Evolutionary conservation across 2,329 filamentous ascomycete genomes (phyloP), one percentile per base, ranked within the genome.

Genomic region (Colletotrichum filicis): DNA sequence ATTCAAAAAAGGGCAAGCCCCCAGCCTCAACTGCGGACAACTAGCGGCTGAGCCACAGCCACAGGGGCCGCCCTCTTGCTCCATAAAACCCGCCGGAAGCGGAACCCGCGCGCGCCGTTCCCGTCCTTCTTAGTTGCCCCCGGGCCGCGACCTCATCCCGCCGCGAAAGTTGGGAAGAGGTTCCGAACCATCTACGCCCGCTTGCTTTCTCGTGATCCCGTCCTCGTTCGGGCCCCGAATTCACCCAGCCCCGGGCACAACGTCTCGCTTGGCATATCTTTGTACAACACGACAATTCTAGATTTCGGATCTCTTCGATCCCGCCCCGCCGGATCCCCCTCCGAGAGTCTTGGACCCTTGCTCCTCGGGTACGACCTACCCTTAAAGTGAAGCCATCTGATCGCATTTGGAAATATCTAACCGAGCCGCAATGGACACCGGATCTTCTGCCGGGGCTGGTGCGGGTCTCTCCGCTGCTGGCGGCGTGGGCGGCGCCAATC

Each of bases 61-160:
- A 28, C 56, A 65, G 37, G 66, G 28, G 22, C 30, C 42, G 37
- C 14, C 5, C 37, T 16, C 16, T 6, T 49, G 42, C 16, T 49
- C 42, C 42, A 49, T 49, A 64, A 26, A 35, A 30, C 16, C 19
- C 55, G 59, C 53, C 55, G 53, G 14, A n/a, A 30, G 22, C 66
- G 66, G 70, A 37, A 19, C 24, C 70, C 70, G 70, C 59, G 70
- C 66, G 32, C 70, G 32, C 59, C 70, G 66, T 59, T n/a, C 12
- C 60, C 55, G 63, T 67, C 32, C 57, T 61, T 71, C 68, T 67
- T 57, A 62, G 55, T 61, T 53, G 37, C 62, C 63, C 64, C 61
- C 57, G 57, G 55, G 63, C 68, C 55, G 62, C 62, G 19, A 26
- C n/a, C 11, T 19, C 14, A 16, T 42, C 56, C 49, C 46, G 4